Evolutionary conservation across 768 basidiomycete species (phyloP).

Genomic region (Leccinum olivaceopallidum): DNA sequence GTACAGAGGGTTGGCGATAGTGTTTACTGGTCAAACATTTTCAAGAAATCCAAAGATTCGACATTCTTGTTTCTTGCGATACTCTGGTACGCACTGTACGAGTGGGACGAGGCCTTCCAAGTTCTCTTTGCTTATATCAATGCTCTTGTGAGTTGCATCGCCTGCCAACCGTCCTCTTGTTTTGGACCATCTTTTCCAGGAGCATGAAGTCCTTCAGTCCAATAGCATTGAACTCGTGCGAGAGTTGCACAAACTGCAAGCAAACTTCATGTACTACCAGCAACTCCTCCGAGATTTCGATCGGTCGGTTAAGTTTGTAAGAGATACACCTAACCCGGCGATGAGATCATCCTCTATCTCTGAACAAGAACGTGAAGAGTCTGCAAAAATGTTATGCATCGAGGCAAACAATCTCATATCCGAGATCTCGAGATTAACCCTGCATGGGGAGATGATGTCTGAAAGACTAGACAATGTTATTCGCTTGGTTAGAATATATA

Average conservation of each 20-base stretch:
- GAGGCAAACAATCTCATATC: slow-evolving; percentile 50
- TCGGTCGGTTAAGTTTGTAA: slow-evolving; percentile 51
- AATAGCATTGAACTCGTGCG: slow-evolving; percentile 49
- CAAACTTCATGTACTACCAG: slow-evolving; percentile 54
- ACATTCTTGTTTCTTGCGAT: slow-evolving; percentile 39
- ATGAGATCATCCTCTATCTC: slow-evolving; percentile 32
- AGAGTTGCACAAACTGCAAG: slow-evolving; percentile 55
- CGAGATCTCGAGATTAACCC: slow-evolving; percentile 48
- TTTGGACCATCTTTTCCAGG: slow-evolving; percentile 33
- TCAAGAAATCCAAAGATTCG: slow-evolving; percentile 29
- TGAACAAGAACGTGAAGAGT: slow-evolving; percentile 26
- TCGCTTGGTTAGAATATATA: slow-evolving; percentile 21
- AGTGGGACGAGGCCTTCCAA: slow-evolving; percentile 62
- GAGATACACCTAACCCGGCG: slow-evolving; percentile 50
- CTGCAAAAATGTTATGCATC: slow-evolving; percentile 27
- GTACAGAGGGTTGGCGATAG: slow-evolving; percentile 29
- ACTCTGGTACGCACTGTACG: slow-evolving; percentile 60
- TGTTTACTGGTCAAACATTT: slow-evolving; percentile 38
- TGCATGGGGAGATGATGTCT: slow-evolving; percentile 24
- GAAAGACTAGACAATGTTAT: slow-evolving; percentile 27
- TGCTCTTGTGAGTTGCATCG: slow-evolving; percentile 37
- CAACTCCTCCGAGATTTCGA: slow-evolving; percentile 54
- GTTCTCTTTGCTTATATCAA: slow-evolving; percentile 50
- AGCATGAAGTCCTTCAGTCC: slow-evolving; percentile 41
- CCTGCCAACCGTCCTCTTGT: neutral